Evolutionary conservation across 306 rosid genomes (phyloP).

Genomic region (Carpinus viminea): DNA sequence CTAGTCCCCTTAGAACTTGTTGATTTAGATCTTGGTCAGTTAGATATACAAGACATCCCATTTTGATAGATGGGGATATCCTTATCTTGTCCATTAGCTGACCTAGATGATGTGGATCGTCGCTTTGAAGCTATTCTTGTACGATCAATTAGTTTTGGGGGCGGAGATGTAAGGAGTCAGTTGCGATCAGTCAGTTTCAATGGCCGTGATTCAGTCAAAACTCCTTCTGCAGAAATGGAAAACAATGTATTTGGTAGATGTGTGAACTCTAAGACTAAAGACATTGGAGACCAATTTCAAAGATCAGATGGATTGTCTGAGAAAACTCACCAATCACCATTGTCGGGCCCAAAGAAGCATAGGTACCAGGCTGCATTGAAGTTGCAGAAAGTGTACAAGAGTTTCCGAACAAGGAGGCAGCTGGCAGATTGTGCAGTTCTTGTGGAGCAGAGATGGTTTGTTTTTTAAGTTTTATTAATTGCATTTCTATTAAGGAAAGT

Average conservation of each 20-base stretch:
- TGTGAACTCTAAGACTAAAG: conserved; percentile 29
- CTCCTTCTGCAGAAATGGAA: conserved; percentile 41
- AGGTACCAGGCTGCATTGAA: conserved; percentile 66
- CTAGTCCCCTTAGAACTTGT: conserved; percentile 20
- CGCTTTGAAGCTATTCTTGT: conserved; percentile 36
- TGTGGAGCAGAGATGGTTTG: conserved; percentile 89
- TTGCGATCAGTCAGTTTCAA: conserved; percentile 36
- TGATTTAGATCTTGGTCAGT: conserved; percentile 25
- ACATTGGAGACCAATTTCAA: conserved; percentile 24
- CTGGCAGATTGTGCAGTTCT: conserved; percentile 91
- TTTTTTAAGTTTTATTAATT: conserved; percentile 5
- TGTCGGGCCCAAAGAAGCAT: conserved; percentile 16
- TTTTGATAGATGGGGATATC: conserved; percentile 32
- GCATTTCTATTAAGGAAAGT: conserved; percentile 6
- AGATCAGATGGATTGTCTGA: conserved; percentile 36
- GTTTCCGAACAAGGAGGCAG: conserved; percentile 81
- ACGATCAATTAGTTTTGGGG: conserved; percentile 29
- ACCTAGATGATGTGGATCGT: conserved; percentile 42
- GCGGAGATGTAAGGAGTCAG: conserved; percentile 30
- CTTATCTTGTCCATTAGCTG: conserved; percentile 28
- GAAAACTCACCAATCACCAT: conserved; percentile 22
- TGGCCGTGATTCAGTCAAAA: conserved; percentile 35
- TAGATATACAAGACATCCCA: conserved; percentile 20
- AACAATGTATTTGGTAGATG: conserved; percentile 37
- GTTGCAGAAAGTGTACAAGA: conserved; percentile 90